phyloP scores from a whole-genome alignment of 2,329 filamentous ascomycete genomes.

The Neopestalotiopsis sp. region DNA sequence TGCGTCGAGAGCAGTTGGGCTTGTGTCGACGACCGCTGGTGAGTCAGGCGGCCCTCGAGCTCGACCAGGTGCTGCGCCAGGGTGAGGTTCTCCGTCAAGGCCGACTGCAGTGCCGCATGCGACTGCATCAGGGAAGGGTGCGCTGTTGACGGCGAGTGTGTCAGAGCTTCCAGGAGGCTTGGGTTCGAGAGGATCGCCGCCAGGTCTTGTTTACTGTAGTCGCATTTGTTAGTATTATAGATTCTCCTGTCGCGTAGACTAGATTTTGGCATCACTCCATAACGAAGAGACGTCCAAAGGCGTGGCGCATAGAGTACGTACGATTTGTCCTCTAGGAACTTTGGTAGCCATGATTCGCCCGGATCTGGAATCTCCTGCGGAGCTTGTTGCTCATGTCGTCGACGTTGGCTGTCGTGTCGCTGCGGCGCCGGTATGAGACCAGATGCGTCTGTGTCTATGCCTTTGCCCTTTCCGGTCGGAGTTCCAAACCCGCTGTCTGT shows the following conservation, averaged over 20 bases:
- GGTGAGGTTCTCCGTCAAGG: conserved; percentile 73
- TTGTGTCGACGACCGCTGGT: conserved; percentile 74
- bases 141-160: conserved; percentile 66
- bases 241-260: not conserved
- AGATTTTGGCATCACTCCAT: too few relatives aligned
- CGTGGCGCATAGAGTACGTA: conserved; percentile 43
- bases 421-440: conserved; percentile 35
- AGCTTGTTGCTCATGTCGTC: conserved; percentile 33
- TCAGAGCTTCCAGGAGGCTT: conserved; percentile 74
- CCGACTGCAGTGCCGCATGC: conserved; percentile 65
- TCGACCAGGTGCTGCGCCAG: conserved; percentile 68
- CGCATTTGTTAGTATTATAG: not conserved
- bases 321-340: conserved; percentile 80
- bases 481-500: conserved; percentile 33
- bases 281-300: not conserved
- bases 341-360: conserved; percentile 79
- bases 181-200: conserved; percentile 69
- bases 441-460: conserved; percentile 30
- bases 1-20: conserved; percentile 83
- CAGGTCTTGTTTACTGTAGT: conserved; percentile 75
- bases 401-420: conserved; percentile 27
- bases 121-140: conserved; percentile 76
- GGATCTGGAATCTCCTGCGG: conserved; percentile 56
- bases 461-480: conserved; percentile 29
- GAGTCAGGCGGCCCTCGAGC: conserved; percentile 61